phyloP scores from a whole-genome alignment of 2,329 filamentous ascomycete species.

The Aureobasidium sp. region DNA sequence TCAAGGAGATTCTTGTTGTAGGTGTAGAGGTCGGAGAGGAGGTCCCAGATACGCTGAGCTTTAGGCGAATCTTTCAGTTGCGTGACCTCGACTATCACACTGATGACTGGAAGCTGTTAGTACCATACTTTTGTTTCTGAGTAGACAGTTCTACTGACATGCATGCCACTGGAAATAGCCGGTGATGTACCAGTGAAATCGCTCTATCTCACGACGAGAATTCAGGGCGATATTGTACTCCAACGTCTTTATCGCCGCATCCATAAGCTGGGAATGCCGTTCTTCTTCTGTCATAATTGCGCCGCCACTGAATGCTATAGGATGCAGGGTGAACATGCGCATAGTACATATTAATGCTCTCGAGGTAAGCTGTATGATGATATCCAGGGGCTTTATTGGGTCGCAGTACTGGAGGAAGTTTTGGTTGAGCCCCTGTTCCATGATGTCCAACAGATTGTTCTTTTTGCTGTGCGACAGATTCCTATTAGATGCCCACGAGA shows the following conservation, averaged over 20 bases:
- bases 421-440: slow-evolving; percentile 12
- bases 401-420: slow-evolving; percentile 16
- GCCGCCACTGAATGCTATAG: neutral
- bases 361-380: slow-evolving; percentile 7
- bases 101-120: neutral
- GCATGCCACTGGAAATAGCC: slow-evolving; percentile 16
- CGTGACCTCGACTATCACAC: slow-evolving; percentile 12
- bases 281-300: neutral
- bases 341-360: slow-evolving; percentile 8
- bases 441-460: neutral
- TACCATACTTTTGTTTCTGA: too few relatives aligned
- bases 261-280: slow-evolving; percentile 1
- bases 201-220: neutral
- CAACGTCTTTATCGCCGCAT: neutral
- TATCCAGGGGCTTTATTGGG: slow-evolving; percentile 14
- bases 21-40: neutral
- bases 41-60: neutral
- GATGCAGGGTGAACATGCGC: slow-evolving; percentile 14
- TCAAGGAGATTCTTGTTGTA: neutral
- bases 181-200: slow-evolving; percentile 13
- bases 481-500: slow-evolving; percentile 8
- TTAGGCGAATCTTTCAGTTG: neutral
- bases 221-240: slow-evolving; percentile 13
- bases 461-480: neutral
- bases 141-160: neutral